Base-by-base conservation (phyloP, 1,139 yeast species). In the Geotrichum reessii region DNA sequence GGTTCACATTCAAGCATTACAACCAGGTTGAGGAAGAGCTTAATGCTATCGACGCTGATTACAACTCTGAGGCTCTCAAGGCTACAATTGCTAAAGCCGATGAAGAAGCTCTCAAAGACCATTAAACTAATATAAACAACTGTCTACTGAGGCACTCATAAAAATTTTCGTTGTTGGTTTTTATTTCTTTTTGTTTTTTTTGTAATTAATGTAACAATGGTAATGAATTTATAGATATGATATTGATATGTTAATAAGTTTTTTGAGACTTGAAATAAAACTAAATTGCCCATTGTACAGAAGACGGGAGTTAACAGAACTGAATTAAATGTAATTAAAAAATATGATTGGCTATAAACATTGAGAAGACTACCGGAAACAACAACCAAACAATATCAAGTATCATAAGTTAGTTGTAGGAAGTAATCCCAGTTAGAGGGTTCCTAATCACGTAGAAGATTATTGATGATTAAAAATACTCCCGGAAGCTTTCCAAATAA, bases 1-100 rank as follows among this genome's bases (percentile, higher is more conserved):
- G 87, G 87, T 53, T 82, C 66, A 66, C 76, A 60, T 86, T 83
- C 82, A 73, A 74, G 51, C 78, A 77, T 63, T 82, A 81, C 72
- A 85, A 86, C 69, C 71, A 73, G 44, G 75, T 73, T 62, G 90
- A 85, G 73, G 88, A 84, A 62, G 82, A 77, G 63, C 77, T 82
- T 74, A 85, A 85, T 71, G 76, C 75, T 55, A 75, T 85, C 69
- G 87, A 84, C 61, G 75, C 71, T 50, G 71, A 68, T 44, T 71
- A 67, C 61, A 52, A 52, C 37, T 6, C 28, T 9, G 55, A 46
- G 28, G 48, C 48, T 17, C n/a, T 46, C 7, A 46, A 24, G 17
- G 27, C 28, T 46, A 21, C 17, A 9, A 14, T 42, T 3, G 47
- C 53, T 11, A 24, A 11, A 6, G 47, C 19, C 28, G 55, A 52